Conservation (phyloP, 225 moss, liverwort and hornwort species). For the Polytrichum commune region DNA sequence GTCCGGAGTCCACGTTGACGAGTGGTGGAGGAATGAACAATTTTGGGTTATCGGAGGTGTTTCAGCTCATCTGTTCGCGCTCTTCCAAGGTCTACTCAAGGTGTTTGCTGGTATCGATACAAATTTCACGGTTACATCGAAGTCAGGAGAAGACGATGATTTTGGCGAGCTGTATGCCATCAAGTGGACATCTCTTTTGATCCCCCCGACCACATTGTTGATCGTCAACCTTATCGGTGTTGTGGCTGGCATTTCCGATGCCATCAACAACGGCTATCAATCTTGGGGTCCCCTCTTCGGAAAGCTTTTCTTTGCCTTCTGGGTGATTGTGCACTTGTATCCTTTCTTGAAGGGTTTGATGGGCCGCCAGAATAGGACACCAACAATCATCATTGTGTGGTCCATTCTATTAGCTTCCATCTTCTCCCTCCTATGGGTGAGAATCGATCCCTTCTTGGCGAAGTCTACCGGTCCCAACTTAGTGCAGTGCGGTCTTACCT, state of each 20-base stretch:
- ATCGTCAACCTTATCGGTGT: constrained; percentile 91
- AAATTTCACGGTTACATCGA: constrained; percentile 92
- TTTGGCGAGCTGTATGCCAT: constrained; percentile 82
- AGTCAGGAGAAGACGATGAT: constrained; percentile 70
- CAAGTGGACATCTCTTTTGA: constrained; percentile 86
- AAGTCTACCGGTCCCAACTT: constrained; percentile 59
- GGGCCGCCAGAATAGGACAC: constrained; percentile 90
- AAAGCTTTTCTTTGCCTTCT: constrained; percentile 97
- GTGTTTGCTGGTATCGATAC: constrained; percentile 92
- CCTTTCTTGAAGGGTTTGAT: constrained; percentile 98
- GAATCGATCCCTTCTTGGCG: constrained; percentile 76
- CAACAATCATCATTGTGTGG: constrained; percentile 94
- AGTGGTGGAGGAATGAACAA: constrained; percentile 99
- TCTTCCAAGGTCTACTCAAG: constrained; percentile 94
- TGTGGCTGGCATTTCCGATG: constrained; percentile 92
- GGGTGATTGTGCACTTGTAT: constrained; percentile 97
- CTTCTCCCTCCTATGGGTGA: constrained; percentile 91
- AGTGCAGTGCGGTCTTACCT: constrained; percentile 72
- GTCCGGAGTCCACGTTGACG: constrained; percentile 88
- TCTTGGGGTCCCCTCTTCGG: constrained; percentile 96
- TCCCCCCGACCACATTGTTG: constrained; percentile 82
- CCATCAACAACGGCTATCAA: constrained; percentile 85
- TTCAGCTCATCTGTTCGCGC: constrained; percentile 83
- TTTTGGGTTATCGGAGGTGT: constrained; percentile 98
- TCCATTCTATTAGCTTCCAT: constrained; percentile 94